Conservation (phyloP, 108 stramenopile species). For the Nannochloropsis gaditana region DNA sequence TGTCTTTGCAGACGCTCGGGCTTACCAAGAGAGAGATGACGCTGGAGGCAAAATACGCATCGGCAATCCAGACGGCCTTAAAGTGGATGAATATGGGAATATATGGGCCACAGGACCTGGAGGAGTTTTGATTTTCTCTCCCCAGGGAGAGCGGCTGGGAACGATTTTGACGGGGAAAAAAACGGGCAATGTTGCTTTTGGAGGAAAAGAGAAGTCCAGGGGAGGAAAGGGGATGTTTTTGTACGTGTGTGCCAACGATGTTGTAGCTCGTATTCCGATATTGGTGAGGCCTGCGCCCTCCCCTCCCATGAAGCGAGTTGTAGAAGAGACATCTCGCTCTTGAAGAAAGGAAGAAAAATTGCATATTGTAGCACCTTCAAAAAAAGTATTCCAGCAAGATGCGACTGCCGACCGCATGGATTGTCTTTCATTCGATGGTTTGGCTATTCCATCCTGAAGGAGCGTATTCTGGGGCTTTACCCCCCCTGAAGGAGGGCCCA, state of each 20-base stretch:
- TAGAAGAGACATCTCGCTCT: background rate
- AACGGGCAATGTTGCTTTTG: slow-evolving; percentile 33
- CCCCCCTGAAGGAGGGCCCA: too few species aligned
- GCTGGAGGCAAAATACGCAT: background rate
- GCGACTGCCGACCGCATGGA: too few species aligned
- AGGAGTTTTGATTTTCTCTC: slow-evolving; percentile 46
- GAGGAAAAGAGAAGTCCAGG: background rate
- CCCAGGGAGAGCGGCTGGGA: slow-evolving; percentile 45
- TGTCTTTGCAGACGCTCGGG: background rate
- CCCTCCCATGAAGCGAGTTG: background rate
- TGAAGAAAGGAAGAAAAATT: too few species aligned
- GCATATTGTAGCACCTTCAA: too few species aligned
- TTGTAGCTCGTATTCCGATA: background rate
- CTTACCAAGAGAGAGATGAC: background rate
- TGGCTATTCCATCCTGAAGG: too few species aligned
- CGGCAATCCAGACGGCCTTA: slow-evolving; percentile 47
- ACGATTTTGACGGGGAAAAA: slow-evolving; percentile 36
- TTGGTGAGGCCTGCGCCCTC: background rate
- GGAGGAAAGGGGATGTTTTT: background rate
- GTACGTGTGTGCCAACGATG: slow-evolving; percentile 13
- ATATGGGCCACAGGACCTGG: slow-evolving; percentile 51
- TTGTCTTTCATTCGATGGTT: too few species aligned
- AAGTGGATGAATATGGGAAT: slow-evolving; percentile 51
- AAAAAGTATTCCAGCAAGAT: too few species aligned
- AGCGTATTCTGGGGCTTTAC: too few species aligned